Conservation (phyloP, 306 rosid species). For the Boehmeria nivea region DNA sequence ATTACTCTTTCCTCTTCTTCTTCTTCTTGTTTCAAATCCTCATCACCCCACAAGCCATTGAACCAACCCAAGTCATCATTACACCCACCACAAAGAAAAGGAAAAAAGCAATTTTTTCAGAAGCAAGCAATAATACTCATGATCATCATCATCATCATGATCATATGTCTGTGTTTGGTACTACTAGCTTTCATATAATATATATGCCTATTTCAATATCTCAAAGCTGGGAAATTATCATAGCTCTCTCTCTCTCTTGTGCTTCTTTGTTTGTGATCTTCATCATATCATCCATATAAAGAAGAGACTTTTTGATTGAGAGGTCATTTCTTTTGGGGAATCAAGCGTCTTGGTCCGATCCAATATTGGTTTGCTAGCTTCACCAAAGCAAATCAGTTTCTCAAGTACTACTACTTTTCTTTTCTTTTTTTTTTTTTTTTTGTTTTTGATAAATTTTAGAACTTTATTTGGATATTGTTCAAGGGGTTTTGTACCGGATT, state of each 20-base stretch:
- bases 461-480: background rate
- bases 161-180: background rate
- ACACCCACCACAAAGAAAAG: constrained; percentile 16
- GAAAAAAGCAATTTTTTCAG: background rate
- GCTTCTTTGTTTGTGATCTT: background rate
- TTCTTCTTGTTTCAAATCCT: constrained; percentile 32
- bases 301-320: background rate
- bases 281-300: too few relatives aligned
- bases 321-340: constrained; percentile 49
- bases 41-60: constrained; percentile 34
- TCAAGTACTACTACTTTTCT: background rate
- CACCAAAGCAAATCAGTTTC: constrained; percentile 32
- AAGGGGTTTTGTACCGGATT: background rate
- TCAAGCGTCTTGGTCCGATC: constrained; percentile 97
- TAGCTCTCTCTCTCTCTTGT: background rate
- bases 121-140: constrained; percentile 1
- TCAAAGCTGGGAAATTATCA: background rate
- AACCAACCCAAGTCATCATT: constrained; percentile 38
- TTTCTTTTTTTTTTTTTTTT: background rate
- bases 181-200: background rate
- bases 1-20: constrained; percentile 31
- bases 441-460: background rate
- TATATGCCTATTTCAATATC: background rate
- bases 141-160: background rate
- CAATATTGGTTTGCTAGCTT: constrained; percentile 31